Evolutionary conservation across 345 rosid genomes (phyloP).

Genomic region (Lepidium didymum): DNA sequence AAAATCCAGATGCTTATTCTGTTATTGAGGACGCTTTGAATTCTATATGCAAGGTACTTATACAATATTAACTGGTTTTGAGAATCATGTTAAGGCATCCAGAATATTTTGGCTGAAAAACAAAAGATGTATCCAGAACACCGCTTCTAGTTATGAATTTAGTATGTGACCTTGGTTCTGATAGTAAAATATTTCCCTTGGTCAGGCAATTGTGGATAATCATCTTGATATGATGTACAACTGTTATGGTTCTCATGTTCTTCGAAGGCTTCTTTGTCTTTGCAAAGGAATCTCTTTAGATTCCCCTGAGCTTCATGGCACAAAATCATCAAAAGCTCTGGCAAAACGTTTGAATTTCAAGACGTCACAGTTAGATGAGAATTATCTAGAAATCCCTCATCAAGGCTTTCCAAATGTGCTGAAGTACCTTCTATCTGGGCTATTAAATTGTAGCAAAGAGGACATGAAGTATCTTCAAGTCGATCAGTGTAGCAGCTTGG

Average conservation of each 20-base stretch:
- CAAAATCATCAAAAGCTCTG: slow-evolving; percentile 53
- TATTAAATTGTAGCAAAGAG: slow-evolving; percentile 44
- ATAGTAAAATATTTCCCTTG: slow-evolving; percentile 4
- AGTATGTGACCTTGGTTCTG: background rate
- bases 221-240: slow-evolving; percentile 65
- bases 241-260: slow-evolving; percentile 91
- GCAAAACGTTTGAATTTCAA: slow-evolving; percentile 69
- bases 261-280: slow-evolving; percentile 84
- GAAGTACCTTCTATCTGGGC: slow-evolving; percentile 50
- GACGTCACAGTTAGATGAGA: slow-evolving; percentile 31
- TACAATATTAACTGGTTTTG: background rate
- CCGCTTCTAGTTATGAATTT: background rate
- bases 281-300: slow-evolving; percentile 77
- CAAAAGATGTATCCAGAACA: background rate
- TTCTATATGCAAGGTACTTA: slow-evolving; percentile 69
- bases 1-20: slow-evolving; percentile 55
- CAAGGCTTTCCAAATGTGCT: slow-evolving; percentile 63
- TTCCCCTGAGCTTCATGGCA: slow-evolving; percentile 58
- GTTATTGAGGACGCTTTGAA: slow-evolving; percentile 61
- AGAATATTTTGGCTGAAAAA: background rate
- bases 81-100: background rate
- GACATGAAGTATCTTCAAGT: slow-evolving; percentile 50
- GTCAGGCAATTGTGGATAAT: slow-evolving; percentile 55
- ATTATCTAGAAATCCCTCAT: slow-evolving; percentile 30
- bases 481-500: slow-evolving; percentile 81